Evolutionary conservation across 345 rosid genomes (phyloP).

Genomic region (Ceriops zippeliana): DNA sequence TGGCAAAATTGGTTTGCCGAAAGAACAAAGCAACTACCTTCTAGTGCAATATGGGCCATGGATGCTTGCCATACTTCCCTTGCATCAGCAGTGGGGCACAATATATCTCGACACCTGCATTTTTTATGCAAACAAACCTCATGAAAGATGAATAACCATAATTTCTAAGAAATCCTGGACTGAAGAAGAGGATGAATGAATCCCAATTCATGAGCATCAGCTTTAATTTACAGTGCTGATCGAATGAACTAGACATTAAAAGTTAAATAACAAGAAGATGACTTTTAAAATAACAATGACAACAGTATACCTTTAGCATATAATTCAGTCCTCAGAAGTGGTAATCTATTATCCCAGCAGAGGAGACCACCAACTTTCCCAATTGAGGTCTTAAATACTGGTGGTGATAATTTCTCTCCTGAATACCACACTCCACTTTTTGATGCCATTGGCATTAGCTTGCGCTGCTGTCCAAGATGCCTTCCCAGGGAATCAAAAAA

Average conservation of each 20-base stretch:
- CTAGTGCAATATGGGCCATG: constrained; percentile 19
- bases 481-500: constrained; percentile 22
- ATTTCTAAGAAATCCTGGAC: neutral
- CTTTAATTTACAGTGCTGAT: too few species aligned
- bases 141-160: neutral
- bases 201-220: too few species aligned
- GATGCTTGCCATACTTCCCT: constrained; percentile 20
- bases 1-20: constrained; percentile 24
- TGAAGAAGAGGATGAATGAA: neutral
- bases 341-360: constrained; percentile 24
- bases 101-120: constrained; percentile 28
- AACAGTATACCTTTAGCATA: constrained; percentile 21
- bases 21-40: constrained; percentile 32
- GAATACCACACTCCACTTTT: constrained; percentile 19
- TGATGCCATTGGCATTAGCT: constrained; percentile 13
- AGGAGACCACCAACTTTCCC: constrained; percentile 23
- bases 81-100: constrained; percentile 23
- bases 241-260: neutral
- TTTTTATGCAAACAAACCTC: neutral
- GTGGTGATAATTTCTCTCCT: constrained; percentile 13
- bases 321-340: constrained; percentile 19
- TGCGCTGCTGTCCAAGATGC: constrained; percentile 20
- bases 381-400: constrained; percentile 14
- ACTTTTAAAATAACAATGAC: neutral
- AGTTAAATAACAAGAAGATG: neutral